A percentile compares a stretch with the other conserved stretches of the same genome.
phyloP scores from a whole-genome alignment of 129 eudicot genomes.

The carrot (Daucus carota) region DH1_v3.0 NC_030386.2:33040001-33040500 shows the following conservation, averaged over 20 bases:
- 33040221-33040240: conserved; percentile 94
- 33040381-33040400: background rate
- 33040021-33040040: conserved; percentile 6
- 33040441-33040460: background rate
- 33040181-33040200: conserved; percentile 53
- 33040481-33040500: background rate
- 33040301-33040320: background rate
- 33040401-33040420: background rate
- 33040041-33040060: background rate
- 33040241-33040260: background rate
- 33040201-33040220: conserved; percentile 88
- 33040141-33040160: conserved; percentile 65
- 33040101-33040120: conserved; percentile 71
- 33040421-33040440: background rate
- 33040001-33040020: conserved; percentile 54
- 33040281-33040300: background rate
- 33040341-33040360: background rate
- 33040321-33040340: background rate
- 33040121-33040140: conserved; percentile 53
- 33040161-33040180: conserved; percentile 47
- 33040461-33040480: background rate
- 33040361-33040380: background rate
- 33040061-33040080: background rate
- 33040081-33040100: conserved; percentile 65
- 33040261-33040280: background rate